These are phyloP conservation scores for Gonapodya sp. DNA, from an alignment of 192 early-diverging fungal species.

Conservation along the genomic window DNA sequence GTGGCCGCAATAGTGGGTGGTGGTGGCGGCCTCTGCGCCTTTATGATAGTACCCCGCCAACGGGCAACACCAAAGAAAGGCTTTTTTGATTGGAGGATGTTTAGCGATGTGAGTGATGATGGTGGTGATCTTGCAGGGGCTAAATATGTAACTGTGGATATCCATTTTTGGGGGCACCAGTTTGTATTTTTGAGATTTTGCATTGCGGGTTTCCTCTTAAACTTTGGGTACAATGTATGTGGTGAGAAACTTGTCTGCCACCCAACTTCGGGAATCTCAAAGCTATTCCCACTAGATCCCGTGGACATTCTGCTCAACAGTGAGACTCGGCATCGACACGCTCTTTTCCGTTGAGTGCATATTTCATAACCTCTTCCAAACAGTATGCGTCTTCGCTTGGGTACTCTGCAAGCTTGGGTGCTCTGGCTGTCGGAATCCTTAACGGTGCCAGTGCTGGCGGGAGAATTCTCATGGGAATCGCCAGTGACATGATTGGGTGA, in stretches of 20 bases:
- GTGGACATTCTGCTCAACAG: neutral
- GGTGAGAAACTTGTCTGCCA: too few species aligned
- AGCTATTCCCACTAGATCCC: too few species aligned
- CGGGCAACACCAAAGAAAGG: neutral
- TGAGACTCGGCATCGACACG: neutral
- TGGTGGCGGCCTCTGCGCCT: neutral
- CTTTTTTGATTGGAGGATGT: neutral
- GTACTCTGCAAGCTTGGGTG: neutral
- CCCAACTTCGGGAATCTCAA: too few species aligned
- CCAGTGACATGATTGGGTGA: neutral
- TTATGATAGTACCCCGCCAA: neutral
- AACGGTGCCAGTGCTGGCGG: neutral
- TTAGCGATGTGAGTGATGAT: neutral
- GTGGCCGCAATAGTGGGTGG: neutral
- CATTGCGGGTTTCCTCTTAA: neutral
- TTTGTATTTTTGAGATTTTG: neutral
- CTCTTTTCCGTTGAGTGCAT: too few species aligned
- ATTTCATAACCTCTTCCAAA: too few species aligned
- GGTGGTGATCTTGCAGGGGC: neutral
- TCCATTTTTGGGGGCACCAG: too few species aligned
- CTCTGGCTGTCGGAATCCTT: neutral
- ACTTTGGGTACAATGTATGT: neutral
- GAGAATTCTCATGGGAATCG: neutral
- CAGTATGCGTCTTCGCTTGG: neutral
- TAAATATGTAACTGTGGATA: too few species aligned